Evolutionary conservation across 2,329 filamentous ascomycete genomes (phyloP), one percentile per base, ranked within the genome.

Genomic region (Diplodia mutila): DNA sequence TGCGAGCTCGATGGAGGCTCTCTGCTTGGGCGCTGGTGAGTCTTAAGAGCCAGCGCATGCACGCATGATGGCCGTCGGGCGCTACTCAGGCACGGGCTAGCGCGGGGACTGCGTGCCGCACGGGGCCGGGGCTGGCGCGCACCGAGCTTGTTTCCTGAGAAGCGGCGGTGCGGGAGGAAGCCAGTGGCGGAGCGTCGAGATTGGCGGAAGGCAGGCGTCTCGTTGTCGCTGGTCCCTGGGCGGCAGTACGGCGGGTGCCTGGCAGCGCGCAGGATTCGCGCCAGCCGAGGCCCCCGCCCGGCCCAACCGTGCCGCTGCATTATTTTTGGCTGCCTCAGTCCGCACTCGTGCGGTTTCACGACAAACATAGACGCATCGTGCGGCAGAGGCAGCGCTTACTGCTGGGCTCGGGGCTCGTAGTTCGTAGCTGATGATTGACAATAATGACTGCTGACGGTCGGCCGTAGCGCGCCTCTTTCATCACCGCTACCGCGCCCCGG

Each of bases 101-200:
- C 25, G 59, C 59, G 59, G 59, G 59, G 57, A 32, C 57, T 37
- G 57, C 49, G 53, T 16, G 18, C 53, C 53, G 42, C 42, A 51
- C 46, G 42, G 59, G 27, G n/a, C 42, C 59, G 12, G 12, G 46
- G 29, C 46, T 63, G 59, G 59, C 59, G 29, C 46, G 59, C 59
- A 42, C 59, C 59, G 59, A 63, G 59, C 59, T 63, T 63, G 46
- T 63, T 63, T 37, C 12, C 59, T 51, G 59, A 46, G 57, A 42
- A 27, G n/a, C 39, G 39, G 39, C 39, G 57, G 23, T 23, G 16
- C 29, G 57, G 14, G 23, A 21, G 39, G 11, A 27, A 21, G 39
- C 57, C 57, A 61, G 57, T 61, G 57, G 57, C 57, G 57, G 57
- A 61, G 57, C 57, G n/a, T 16, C 57, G 34, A 34, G 48, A 61